Conservation (phyloP, 352 stramenopile genomes). For the Phytophthora ramorum region DNA sequence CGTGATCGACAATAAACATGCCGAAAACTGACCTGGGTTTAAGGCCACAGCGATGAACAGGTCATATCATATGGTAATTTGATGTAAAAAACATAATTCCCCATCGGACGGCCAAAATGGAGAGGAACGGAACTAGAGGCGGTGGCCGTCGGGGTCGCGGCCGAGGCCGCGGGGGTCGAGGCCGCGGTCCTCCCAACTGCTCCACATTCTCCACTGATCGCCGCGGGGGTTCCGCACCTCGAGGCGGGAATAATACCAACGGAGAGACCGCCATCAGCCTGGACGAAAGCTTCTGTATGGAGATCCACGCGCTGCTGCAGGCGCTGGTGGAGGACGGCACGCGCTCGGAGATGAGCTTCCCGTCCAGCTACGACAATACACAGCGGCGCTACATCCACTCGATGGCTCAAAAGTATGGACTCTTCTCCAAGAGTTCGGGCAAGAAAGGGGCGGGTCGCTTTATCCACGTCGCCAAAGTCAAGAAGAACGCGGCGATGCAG, state of each 20-base stretch:
- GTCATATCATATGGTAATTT: too few relatives aligned
- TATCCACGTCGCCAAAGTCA: constrained; percentile 83
- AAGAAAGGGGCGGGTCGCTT: constrained; percentile 67
- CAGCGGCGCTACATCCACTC: constrained; percentile 86
- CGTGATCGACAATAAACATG: too few relatives aligned
- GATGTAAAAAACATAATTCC: too few relatives aligned
- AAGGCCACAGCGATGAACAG: too few relatives aligned
- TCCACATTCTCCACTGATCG: constrained; percentile 5
- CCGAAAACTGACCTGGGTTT: too few relatives aligned
- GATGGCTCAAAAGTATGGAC: constrained; percentile 77
- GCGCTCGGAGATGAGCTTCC: constrained; percentile 74
- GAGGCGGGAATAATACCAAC: neutral
- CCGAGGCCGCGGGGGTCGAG: constrained; percentile 2
- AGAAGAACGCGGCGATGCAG: constrained; percentile 86
- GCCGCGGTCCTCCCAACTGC: constrained; percentile 17
- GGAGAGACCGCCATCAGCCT: constrained; percentile 53
- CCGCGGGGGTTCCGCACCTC: constrained; percentile 6
- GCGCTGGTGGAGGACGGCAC: constrained; percentile 67
- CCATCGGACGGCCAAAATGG: constrained; percentile 16
- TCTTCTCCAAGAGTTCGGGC: constrained; percentile 87
- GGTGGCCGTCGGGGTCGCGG: constrained; percentile 14
- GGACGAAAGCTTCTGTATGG: constrained; percentile 77
- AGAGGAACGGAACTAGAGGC: constrained; percentile 11
- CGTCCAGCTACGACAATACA: constrained; percentile 70
- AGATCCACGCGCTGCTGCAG: constrained; percentile 65